These are phyloP conservation scores for Fraxinus sp. DNA, from an alignment of 305 asterid genomes.

Conservation along the genomic window DNA sequence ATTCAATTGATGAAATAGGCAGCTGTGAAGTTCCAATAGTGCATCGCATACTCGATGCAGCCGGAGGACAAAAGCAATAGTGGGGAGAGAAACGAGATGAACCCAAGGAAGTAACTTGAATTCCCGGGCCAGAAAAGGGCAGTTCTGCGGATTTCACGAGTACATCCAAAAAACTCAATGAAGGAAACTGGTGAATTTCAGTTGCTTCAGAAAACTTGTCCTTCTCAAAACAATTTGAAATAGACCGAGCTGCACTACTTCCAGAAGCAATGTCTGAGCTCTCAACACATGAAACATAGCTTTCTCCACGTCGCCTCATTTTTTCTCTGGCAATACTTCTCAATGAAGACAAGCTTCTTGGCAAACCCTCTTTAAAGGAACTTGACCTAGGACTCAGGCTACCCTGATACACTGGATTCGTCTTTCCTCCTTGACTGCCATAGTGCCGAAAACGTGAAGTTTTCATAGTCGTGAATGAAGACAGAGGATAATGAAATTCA, in stretches of 20 bases:
- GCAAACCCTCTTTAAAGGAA: conserved; percentile 63
- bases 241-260: conserved; percentile 31
- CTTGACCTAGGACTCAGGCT: conserved; percentile 66
- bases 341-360: conserved; percentile 44
- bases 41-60: conserved; percentile 49
- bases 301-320: conserved; percentile 54
- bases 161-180: conserved; percentile 38
- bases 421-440: conserved; percentile 44
- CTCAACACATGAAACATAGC: conserved; percentile 33
- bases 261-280: conserved; percentile 29
- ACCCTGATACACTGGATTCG: conserved; percentile 44
- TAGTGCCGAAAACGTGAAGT: conserved; percentile 41
- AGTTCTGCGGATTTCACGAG: conserved; percentile 28
- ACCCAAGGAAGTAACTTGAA: conserved; percentile 34
- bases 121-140: conserved; percentile 34
- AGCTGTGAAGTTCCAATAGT: conserved; percentile 35
- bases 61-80: conserved; percentile 88
- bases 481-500: conserved; percentile 41
- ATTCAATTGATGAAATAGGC: conserved; percentile 45
- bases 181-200: conserved; percentile 24
- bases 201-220: conserved; percentile 38
- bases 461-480: conserved; percentile 43
- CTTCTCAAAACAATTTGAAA: conserved; percentile 32
- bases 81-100: conserved; percentile 58
- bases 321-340: conserved; percentile 51